These are phyloP conservation scores for Arachnopeziza araneosa DNA, from an alignment of 2,329 filamentous ascomycete species.

Conservation along the genomic window DNA sequence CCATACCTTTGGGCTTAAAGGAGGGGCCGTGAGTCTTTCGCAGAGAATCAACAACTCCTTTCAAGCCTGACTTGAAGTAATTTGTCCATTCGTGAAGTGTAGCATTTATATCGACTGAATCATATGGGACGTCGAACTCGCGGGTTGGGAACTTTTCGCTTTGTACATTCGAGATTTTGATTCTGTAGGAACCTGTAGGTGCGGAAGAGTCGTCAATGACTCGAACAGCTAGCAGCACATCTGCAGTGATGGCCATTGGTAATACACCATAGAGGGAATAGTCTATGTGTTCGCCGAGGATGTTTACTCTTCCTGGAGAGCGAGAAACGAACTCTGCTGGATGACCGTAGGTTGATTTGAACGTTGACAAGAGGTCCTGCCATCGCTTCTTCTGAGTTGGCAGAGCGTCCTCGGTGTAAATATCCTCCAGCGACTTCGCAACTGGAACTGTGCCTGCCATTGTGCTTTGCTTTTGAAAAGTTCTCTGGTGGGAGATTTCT, in stretches of 20 bases:
- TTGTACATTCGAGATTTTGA: constrained; percentile 78
- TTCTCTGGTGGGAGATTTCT: not conserved
- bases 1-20: constrained; percentile 71
- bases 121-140: constrained; percentile 65
- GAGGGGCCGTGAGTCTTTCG: constrained; percentile 54
- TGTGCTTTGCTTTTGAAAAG: not conserved
- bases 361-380: constrained; percentile 65
- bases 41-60: constrained; percentile 74
- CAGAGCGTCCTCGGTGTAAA: constrained; percentile 74
- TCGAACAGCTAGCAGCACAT: constrained; percentile 79
- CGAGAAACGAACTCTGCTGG: constrained; percentile 76
- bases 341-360: constrained; percentile 64
- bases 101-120: constrained; percentile 74
- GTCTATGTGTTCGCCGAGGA: constrained; percentile 98
- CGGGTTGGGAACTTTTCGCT: constrained; percentile 67
- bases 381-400: constrained; percentile 66
- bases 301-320: constrained; percentile 92
- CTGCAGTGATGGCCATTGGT: constrained; percentile 90
- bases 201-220: constrained; percentile 41
- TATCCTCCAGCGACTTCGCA: constrained; percentile 68
- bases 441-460: constrained; percentile 65
- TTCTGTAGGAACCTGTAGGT: constrained; percentile 50
- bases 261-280: constrained; percentile 96
- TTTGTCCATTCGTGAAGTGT: constrained; percentile 91
- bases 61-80: constrained; percentile 92